A percentile compares a stretch with the other conserved stretches of the same genome.
Evolutionary conservation across 202 grass and related monocot genomes (phyloP).

Genomic region (Setaria viridis): DNA sequence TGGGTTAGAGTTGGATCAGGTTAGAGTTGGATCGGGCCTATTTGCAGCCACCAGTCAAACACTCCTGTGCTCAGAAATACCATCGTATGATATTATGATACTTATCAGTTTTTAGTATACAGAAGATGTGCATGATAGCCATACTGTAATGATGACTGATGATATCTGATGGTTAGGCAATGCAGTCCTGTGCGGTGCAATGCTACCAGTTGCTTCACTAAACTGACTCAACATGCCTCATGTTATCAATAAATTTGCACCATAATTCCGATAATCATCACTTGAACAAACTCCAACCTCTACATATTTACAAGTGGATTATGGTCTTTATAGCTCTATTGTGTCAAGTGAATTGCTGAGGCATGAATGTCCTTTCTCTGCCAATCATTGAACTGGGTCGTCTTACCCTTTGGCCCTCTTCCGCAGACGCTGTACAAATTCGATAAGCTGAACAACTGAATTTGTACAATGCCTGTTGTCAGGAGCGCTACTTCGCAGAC

Average conservation of each 20-base stretch:
- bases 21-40: too few relatives aligned
- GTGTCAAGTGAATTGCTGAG: neutral
- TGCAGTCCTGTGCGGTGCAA: too few relatives aligned
- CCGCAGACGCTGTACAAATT: neutral
- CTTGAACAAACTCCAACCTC: neutral
- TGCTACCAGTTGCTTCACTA: neutral
- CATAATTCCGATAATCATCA: neutral
- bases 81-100: too few relatives aligned
- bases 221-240: neutral
- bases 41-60: too few relatives aligned
- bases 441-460: neutral
- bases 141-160: too few relatives aligned
- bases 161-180: too few relatives aligned
- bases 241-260: neutral
- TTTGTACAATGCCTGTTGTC: neutral
- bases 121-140: too few relatives aligned
- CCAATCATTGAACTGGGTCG: neutral
- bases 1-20: too few relatives aligned
- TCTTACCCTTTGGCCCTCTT: neutral
- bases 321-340: neutral
- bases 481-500: neutral
- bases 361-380: neutral
- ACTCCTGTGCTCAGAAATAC: too few relatives aligned
- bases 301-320: slow-evolving; percentile 1
- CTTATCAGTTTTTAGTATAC: too few relatives aligned